A percentile compares a stretch with the other conserved stretches of the same genome.
phyloP scores from a whole-genome alignment of 495 filamentous ascomycete species.

The Podospora appendiculata region DNA sequence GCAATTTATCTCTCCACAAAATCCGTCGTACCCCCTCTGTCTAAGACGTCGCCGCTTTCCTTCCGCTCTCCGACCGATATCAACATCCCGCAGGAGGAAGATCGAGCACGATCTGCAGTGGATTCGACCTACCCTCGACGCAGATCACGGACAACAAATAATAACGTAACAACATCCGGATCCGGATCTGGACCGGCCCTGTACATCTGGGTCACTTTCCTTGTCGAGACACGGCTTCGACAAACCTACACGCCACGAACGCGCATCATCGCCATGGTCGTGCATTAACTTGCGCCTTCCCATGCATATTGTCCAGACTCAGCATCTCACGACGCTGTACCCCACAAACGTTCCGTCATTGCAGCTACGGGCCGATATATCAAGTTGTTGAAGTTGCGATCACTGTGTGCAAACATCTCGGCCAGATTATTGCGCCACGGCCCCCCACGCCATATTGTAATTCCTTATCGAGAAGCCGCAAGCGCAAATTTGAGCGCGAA shows the following conservation, averaged over 20 bases:
- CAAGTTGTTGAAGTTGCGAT: not conserved
- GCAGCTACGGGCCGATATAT: slow-evolving; percentile 3
- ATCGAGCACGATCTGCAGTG: not conserved
- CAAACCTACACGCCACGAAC: not conserved
- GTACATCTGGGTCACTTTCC: not conserved
- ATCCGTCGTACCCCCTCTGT: not conserved
- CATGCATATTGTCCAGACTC: not conserved
- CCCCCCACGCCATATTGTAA: slow-evolving; percentile 3
- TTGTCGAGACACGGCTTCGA: not conserved
- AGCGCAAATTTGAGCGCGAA: slow-evolving; percentile 3
- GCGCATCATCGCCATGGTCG: not conserved
- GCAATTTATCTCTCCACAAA: not conserved
- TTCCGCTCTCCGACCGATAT: not conserved
- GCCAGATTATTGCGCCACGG: not conserved
- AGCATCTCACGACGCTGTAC: not conserved
- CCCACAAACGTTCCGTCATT: not conserved
- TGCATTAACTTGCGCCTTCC: not conserved
- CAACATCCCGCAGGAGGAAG: no score
- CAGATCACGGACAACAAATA: no score
- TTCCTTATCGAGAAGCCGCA: not conserved
- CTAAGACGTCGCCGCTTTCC: not conserved
- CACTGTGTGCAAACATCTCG: not conserved
- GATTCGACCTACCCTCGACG: not conserved
- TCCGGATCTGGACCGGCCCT: not conserved
- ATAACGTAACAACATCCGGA: not conserved